Evolutionary conservation across 805 yeast genomes (phyloP).

Genomic region (Candida schatavii): DNA sequence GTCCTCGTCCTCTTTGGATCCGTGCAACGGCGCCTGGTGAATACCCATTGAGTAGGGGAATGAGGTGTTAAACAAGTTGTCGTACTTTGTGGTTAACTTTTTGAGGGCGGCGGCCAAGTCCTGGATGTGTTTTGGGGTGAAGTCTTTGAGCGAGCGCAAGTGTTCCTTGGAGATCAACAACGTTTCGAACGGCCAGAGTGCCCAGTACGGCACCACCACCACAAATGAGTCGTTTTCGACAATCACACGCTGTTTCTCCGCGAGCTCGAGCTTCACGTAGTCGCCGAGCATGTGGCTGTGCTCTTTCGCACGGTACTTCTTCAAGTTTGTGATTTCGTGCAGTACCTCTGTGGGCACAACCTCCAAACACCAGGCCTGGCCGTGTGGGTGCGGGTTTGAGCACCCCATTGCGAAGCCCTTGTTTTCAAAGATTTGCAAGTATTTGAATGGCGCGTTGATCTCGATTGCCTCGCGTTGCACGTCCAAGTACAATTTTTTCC

Average conservation of each 20-base stretch:
- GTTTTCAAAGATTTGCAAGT: conserved; percentile 73
- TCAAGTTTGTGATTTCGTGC: conserved; percentile 52
- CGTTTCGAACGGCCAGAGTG: conserved; percentile 79
- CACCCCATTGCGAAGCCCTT: conserved; percentile 83
- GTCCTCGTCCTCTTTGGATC: conserved; percentile 40
- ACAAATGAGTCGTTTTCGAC: conserved; percentile 60
- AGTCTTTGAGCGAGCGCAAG: conserved; percentile 46
- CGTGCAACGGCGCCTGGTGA: conserved; percentile 67
- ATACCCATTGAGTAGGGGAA: conserved; percentile 84
- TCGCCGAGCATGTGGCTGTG: conserved; percentile 54
- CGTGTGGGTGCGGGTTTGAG: conserved; percentile 80
- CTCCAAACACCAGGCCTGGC: conserved; percentile 76
- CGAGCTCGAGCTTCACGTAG: conserved; percentile 55
- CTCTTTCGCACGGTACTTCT: no score
- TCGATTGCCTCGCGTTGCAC: conserved; percentile 36
- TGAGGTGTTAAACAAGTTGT: conserved; percentile 63
- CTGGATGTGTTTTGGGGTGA: conserved; percentile 39
- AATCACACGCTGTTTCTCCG: conserved; percentile 51
- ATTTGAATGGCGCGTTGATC: conserved; percentile 47
- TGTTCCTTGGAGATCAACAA: conserved; percentile 58
- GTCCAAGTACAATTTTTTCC: conserved; percentile 53
- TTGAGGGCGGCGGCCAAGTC: conserved; percentile 53
- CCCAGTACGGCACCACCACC: conserved; percentile 79
- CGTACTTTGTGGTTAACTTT: conserved; percentile 55
- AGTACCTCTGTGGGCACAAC: conserved; percentile 64